phyloP scores from a whole-genome alignment of 208 protist genomes.

The Crithidia bombi region DNA sequence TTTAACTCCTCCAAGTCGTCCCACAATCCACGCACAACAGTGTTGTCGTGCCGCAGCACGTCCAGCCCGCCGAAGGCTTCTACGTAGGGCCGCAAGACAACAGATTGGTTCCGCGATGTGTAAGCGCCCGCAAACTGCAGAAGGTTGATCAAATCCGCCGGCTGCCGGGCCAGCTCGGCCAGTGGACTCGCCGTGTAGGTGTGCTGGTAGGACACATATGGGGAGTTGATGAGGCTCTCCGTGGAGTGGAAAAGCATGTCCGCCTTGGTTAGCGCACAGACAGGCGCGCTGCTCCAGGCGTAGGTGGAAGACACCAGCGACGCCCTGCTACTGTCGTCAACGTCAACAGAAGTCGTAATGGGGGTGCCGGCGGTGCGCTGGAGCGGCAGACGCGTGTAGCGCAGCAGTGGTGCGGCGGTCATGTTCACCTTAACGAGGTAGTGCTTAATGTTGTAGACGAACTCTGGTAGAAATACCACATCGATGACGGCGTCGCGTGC shows the following conservation, averaged over 20 bases:
- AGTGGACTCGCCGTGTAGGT: constrained; percentile 64
- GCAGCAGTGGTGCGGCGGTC: constrained; percentile 72
- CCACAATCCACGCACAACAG: constrained; percentile 39
- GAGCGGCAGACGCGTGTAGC: constrained; percentile 27
- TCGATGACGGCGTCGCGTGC: constrained; percentile 51
- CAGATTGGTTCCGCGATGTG: constrained; percentile 62
- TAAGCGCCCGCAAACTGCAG: constrained; percentile 56
- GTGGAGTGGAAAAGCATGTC: constrained; percentile 70
- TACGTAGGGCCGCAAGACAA: constrained; percentile 40
- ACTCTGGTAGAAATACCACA: constrained; percentile 76
- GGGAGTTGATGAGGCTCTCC: constrained; percentile 48
- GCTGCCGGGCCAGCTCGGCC: constrained; percentile 35
- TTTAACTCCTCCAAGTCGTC: constrained; percentile 69
- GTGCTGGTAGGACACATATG: constrained; percentile 54
- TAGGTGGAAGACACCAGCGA: neutral
- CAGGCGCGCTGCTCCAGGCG: constrained; percentile 35
- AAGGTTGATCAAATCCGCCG: constrained; percentile 59
- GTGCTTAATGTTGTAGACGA: constrained; percentile 64
- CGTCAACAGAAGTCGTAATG: constrained; percentile 8
- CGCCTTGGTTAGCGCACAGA: constrained; percentile 66
- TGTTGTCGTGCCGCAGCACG: constrained; percentile 31
- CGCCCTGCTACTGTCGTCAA: constrained; percentile 33
- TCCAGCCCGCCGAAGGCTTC: constrained; percentile 55
- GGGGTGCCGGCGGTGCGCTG: constrained; percentile 5
- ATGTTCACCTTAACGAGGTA: constrained; percentile 57